These are phyloP conservation scores for Lactifluus echinatus DNA, from an alignment of 768 basidiomycete genomes.

Conservation along the genomic window DNA sequence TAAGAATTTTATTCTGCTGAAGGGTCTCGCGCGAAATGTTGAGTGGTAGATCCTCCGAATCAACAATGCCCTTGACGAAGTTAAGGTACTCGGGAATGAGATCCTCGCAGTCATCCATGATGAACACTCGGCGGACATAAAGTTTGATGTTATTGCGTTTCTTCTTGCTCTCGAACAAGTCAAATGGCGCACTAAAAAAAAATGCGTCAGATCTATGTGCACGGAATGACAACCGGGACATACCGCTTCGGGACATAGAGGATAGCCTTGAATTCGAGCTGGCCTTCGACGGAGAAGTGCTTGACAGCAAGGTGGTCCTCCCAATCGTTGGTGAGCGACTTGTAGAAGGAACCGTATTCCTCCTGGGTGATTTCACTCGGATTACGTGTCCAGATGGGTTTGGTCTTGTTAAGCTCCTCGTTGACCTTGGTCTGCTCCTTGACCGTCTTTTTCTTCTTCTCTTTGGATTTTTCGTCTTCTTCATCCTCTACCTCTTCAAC, in stretches of 20 bases:
- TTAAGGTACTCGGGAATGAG: conserved; percentile 99
- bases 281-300: conserved; percentile 99
- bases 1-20: conserved; percentile 99
- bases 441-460: conserved; percentile 86
- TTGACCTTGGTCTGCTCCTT: conserved; percentile 82
- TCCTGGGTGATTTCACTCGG: conserved; percentile 88
- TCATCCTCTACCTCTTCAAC: conserved; percentile 59
- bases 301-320: conserved; percentile 99
- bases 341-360: conserved; percentile 97
- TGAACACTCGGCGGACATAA: conserved; percentile 99
- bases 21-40: conserved; percentile 99
- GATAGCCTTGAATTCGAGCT: conserved; percentile 99
- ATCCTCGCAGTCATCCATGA: conserved; percentile 99
- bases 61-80: conserved; percentile 99
- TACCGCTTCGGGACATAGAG: conserved; percentile 95
- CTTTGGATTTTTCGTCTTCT: conserved; percentile 68
- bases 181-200: conserved; percentile 81
- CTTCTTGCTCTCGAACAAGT: conserved; percentile 99
- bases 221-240: conserved; percentile 22
- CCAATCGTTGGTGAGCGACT: conserved; percentile 99
- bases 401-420: conserved; percentile 99
- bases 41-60: conserved; percentile 98
- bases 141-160: conserved; percentile 99
- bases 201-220: not conserved
- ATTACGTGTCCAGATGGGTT: conserved; percentile 99